Conservation (phyloP, 2,329 filamentous ascomycete genomes). For the Sarocladiaceae sp. region DNA sequence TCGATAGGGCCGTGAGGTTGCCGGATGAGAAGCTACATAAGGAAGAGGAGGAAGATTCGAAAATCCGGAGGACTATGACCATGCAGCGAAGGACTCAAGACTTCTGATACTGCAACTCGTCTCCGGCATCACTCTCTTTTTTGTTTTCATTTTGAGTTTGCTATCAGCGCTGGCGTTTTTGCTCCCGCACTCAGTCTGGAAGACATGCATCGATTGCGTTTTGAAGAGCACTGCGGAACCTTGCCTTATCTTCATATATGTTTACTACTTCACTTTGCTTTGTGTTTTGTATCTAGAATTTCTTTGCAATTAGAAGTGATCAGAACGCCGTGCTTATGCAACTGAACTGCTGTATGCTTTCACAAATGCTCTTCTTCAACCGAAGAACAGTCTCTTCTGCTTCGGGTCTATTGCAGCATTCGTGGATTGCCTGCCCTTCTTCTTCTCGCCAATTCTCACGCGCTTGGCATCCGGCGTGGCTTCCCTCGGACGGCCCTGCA, state of each 20-base stretch:
- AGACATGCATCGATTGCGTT: not conserved
- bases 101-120: not conserved
- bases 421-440: slow-evolving; percentile 31
- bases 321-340: no score
- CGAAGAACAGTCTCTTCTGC: slow-evolving; percentile 51
- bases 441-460: slow-evolving; percentile 31
- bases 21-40: slow-evolving; percentile 27
- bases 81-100: slow-evolving; percentile 22
- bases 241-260: not conserved
- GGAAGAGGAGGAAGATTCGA: slow-evolving; percentile 27
- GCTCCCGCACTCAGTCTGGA: not conserved
- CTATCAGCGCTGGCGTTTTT: slow-evolving; percentile 10
- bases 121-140: slow-evolving; percentile 4
- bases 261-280: not conserved
- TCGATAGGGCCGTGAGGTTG: slow-evolving; percentile 49
- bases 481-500: slow-evolving; percentile 14
- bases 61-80: slow-evolving; percentile 22
- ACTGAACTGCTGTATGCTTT: no score
- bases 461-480: slow-evolving; percentile 33
- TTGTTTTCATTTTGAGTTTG: not conserved
- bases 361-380: slow-evolving; percentile 22
- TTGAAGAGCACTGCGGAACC: not conserved
- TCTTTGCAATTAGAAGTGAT: no score
- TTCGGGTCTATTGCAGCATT: slow-evolving; percentile 33
- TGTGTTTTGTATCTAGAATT: no score